phyloP scores from a whole-genome alignment of 2,329 filamentous ascomycete genomes.

The Calonectria honghensis region DNA sequence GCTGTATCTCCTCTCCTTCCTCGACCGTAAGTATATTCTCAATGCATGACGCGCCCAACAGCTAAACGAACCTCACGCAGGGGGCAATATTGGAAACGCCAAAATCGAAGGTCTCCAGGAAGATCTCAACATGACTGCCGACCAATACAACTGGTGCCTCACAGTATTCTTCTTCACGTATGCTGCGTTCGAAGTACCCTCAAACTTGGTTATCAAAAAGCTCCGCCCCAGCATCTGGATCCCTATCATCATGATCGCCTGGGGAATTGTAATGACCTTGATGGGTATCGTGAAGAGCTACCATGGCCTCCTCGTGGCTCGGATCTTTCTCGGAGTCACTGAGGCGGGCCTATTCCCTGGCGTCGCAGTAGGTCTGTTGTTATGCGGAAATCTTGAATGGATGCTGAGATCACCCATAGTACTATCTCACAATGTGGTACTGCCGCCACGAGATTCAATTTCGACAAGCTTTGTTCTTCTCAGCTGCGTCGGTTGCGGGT shows the following conservation, averaged over 20 bases:
- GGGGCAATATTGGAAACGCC: conserved; percentile 72
- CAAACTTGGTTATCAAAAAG: conserved; percentile 85
- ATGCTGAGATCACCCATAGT: conserved; percentile 53
- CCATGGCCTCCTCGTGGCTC: conserved; percentile 67
- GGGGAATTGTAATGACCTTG: conserved; percentile 69
- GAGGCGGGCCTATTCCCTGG: conserved; percentile 82
- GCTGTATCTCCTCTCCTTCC: conserved; percentile 81
- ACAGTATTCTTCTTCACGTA: conserved; percentile 88
- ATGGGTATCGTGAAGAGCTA: conserved; percentile 73
- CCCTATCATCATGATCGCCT: conserved; percentile 83
- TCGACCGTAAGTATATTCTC: conserved; percentile 70
- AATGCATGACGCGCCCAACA: background rate
- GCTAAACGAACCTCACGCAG: conserved; percentile 43
- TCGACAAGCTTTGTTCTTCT: conserved; percentile 85
- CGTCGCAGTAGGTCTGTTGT: conserved; percentile 66
- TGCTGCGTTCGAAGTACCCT: conserved; percentile 83
- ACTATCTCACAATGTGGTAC: conserved; percentile 76
- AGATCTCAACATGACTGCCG: conserved; percentile 73
- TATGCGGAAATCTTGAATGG: background rate
- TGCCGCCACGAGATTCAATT: conserved; percentile 73
- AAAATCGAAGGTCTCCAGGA: conserved; percentile 77
- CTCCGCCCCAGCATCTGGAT: conserved; percentile 85
- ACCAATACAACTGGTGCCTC: conserved; percentile 83
- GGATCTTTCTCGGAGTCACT: conserved; percentile 78
- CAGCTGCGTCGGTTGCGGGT: conserved; percentile 85